A percentile compares a stretch with the other conserved stretches of the same genome.
Evolutionary conservation across 768 basidiomycete genomes (phyloP).

Genomic region (Macrocybe gigantea): DNA sequence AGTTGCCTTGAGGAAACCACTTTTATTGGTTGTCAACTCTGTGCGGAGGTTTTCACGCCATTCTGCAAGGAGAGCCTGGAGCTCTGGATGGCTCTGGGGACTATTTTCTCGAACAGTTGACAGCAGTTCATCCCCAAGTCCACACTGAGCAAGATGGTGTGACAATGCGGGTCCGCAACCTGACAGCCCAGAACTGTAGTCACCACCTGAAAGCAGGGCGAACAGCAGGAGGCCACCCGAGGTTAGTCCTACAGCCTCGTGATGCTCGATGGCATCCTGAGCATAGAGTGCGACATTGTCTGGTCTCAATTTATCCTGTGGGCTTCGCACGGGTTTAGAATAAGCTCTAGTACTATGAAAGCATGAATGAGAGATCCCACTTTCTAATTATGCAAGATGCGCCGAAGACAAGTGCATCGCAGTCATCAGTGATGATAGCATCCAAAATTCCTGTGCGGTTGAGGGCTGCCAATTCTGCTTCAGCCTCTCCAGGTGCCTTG

Average conservation of each 20-base stretch:
- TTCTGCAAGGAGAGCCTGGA: constrained; percentile 46
- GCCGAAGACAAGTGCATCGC: constrained; percentile 43
- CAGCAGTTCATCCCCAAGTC: not conserved
- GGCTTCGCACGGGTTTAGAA: not conserved
- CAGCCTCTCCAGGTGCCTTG: constrained; percentile 51
- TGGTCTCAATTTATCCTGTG: not conserved
- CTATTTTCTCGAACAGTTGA: not conserved
- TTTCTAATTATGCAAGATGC: constrained; percentile 33
- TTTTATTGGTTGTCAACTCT: constrained; percentile 67
- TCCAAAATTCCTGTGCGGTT: constrained; percentile 36
- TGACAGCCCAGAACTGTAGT: not conserved
- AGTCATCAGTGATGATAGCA: constrained; percentile 44
- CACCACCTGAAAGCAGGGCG: not conserved
- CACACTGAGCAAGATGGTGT: not conserved
- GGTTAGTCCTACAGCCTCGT: not conserved
- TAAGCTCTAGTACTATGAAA: constrained; percentile 3
- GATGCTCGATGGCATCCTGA: constrained; percentile 3
- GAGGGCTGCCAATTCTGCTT: constrained; percentile 46
- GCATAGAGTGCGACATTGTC: constrained; percentile 7
- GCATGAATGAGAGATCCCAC: constrained; percentile 14
- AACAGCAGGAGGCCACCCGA: not conserved
- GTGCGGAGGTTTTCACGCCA: constrained; percentile 63
- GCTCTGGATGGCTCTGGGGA: constrained; percentile 10
- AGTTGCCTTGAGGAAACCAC: constrained; percentile 58
- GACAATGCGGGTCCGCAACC: not conserved